Evolutionary conservation across 805 yeast genomes (phyloP), one percentile per base, ranked within the genome.

Genomic region (Saccharomycopsis sp.): DNA sequence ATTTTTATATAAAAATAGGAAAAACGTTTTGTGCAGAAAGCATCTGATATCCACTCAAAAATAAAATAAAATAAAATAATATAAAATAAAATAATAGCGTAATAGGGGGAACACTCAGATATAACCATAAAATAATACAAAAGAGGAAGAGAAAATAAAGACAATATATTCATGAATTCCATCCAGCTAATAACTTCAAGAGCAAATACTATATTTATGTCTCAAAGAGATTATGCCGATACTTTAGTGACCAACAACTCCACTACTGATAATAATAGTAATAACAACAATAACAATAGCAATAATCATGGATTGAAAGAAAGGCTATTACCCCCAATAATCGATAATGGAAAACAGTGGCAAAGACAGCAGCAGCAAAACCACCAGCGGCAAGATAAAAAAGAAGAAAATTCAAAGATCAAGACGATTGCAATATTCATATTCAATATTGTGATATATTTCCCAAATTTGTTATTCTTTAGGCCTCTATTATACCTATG

Each of bases 401-500:
- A 13, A 7, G 23, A 24, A 6, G 21, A 16, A 16, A 17, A 38
- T n/a, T 5, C 13, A 17, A n/a, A 20, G 17, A 20, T 47, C 23
- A 36, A 38, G 27, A 44, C 56, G 19, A 26, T 55, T 8, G 22
- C 56, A 8, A 41, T 48, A 17, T 22, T 52, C 19, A 7, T 62
- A 4, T 52, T 64, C 55, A 53, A 55, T 8, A 52, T 65, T 4
- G 24, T 74, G 34, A 53, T 72, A 26, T 77, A 72, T 49, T 40
- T 76, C 1, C 81, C 83, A 6, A 70, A 73, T 49, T 53, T 69
- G 33, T 41, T 80, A 4, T 51, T 81, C 3, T 50, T 74, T n/a
- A 70, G 69, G 45, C 88, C 89, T 2, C 45, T 76, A 13, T 48
- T 62, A 3, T 64, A 71, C 39, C 35, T 71, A 1, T 70, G 84